Conservation (phyloP, 2,329 filamentous ascomycete genomes). For the Aspergillus novoparasiticus region DNA sequence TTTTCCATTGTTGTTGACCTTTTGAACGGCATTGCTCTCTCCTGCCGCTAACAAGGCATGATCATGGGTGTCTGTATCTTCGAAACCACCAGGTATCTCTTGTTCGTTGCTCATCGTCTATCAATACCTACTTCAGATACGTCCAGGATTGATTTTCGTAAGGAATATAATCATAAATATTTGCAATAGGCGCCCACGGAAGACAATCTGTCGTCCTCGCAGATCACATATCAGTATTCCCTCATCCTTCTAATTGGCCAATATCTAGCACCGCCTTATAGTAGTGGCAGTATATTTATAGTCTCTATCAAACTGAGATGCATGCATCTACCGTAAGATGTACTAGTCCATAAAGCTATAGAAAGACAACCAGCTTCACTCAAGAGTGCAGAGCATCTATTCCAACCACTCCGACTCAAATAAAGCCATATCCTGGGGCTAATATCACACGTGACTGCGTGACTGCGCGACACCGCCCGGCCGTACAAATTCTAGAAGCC, state of each 20-base stretch:
- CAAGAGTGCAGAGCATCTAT: not conserved
- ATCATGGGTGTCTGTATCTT: not conserved
- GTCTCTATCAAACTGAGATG: not conserved
- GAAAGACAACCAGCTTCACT: not conserved
- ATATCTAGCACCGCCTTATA: not conserved
- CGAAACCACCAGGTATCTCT: not conserved
- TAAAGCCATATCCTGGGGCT: not conserved
- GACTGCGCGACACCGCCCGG: constrained; percentile 21
- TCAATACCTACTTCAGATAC: not conserved
- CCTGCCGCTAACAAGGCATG: not conserved
- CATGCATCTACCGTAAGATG: not conserved
- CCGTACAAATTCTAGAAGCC: constrained; percentile 35
- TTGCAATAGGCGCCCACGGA: not conserved
- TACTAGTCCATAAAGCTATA: not conserved
- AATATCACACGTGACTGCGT: constrained; percentile 32
- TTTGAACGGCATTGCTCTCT: not conserved
- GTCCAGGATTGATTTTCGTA: not conserved
- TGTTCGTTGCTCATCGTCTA: not conserved
- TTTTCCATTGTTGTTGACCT: not conserved
- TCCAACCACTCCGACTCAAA: not conserved
- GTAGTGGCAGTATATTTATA: not conserved
- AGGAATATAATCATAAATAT: not conserved
- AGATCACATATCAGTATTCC: not conserved
- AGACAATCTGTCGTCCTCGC: not conserved
- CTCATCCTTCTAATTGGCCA: not conserved